A percentile compares a stretch with the other conserved stretches of the same genome.
Evolutionary conservation across 2,329 filamentous ascomycete genomes (phyloP).

Genomic region (Talaromyces funiculosus): DNA sequence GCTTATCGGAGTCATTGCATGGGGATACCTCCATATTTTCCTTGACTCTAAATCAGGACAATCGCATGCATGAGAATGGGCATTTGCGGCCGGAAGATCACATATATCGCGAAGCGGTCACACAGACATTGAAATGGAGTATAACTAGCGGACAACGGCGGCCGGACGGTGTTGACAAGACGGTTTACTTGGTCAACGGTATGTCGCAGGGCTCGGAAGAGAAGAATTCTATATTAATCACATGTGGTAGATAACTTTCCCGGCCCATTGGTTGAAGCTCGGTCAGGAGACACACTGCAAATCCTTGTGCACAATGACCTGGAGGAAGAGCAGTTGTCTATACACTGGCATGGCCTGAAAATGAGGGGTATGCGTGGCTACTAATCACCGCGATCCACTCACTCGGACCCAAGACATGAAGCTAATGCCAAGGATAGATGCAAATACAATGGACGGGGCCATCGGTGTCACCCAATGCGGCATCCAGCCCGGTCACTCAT

Average conservation of each 20-base stretch:
- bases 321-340: conserved; percentile 32
- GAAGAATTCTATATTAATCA: background rate
- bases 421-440: conserved; percentile 6
- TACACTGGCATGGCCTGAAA: conserved; percentile 47
- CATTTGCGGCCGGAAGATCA: conserved; percentile 42
- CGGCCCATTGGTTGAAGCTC: conserved; percentile 46
- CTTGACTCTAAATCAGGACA: background rate
- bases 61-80: conserved; percentile 8
- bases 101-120: conserved; percentile 29
- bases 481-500: conserved; percentile 55
- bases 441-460: conserved; percentile 37
- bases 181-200: conserved; percentile 49
- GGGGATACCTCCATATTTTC: background rate
- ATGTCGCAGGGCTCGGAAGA: background rate
- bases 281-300: conserved; percentile 42
- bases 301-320: conserved; percentile 42
- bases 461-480: conserved; percentile 60
- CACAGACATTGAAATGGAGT: conserved; percentile 36
- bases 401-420: background rate
- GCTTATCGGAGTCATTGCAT: conserved; percentile 17
- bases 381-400: background rate
- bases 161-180: conserved; percentile 49
- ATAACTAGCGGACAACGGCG: conserved; percentile 35
- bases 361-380: conserved; percentile 27
- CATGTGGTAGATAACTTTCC: conserved; percentile 36